Percentiles rank a stretch among this genome's conserved stretches.
Conservation (phyloP, 208 protist genomes). For the Phytomonas serpens region DNA sequence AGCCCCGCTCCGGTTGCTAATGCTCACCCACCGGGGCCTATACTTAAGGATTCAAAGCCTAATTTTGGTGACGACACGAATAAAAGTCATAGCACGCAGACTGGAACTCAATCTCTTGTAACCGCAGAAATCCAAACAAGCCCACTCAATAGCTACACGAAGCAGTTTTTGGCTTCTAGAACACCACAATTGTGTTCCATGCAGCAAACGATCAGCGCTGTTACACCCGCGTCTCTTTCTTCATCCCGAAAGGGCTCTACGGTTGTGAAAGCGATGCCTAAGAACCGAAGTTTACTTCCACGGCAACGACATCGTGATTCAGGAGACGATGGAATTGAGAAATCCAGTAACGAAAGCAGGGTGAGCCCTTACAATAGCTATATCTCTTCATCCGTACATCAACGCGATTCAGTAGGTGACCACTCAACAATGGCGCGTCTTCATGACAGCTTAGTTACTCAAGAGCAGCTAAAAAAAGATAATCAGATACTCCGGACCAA, state of each 20-base stretch:
- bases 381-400: constrained; percentile 9
- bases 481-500: constrained; percentile 37
- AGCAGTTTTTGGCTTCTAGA: not conserved
- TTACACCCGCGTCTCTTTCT: not conserved
- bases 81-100: not conserved
- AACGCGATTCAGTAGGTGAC: constrained; percentile 10
- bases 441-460: constrained; percentile 41
- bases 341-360: not conserved
- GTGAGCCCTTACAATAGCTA: not conserved
- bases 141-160: not conserved
- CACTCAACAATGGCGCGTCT: constrained; percentile 28
- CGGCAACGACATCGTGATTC: constrained; percentile 9
- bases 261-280: not conserved
- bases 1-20: not conserved
- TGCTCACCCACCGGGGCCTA: not conserved
- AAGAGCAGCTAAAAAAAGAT: constrained; percentile 57
- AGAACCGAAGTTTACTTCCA: not conserved
- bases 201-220: not conserved
- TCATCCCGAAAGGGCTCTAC: not conserved
- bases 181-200: not conserved
- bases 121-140: not conserved
- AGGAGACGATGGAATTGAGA: not conserved
- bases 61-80: not conserved
- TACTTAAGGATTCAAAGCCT: not conserved
- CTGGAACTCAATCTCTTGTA: not conserved